Base-by-base conservation (phyloP, 1,284 basidiomycete species). In the Mycena citricolor region DNA sequence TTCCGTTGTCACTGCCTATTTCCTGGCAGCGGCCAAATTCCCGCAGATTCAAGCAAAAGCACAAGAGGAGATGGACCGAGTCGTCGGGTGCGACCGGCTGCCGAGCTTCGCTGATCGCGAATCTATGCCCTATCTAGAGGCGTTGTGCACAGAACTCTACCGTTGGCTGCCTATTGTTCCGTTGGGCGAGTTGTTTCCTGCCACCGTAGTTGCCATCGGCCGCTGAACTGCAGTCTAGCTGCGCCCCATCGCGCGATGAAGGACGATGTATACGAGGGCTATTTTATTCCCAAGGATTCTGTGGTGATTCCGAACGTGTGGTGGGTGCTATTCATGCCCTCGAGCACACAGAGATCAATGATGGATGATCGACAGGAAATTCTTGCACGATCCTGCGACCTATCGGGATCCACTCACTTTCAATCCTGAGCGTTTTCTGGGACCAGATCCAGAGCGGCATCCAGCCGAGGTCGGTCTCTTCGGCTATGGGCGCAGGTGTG, bases 51-150 rank as follows among this genome's bases (percentile, higher is more conserved):
- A 68, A 39, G 51, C 44, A n/a, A 65, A 62, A 29, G 79, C 76
- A 1, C 78, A 77, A 45, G 66, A 62, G 32, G 78, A 81, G 55
- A 63, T 81, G 14, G 79, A 81, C 52, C 26, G 26, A 14, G 70
- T 82, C 10, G 42, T 79, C 40, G 77, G 77, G 28, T 46, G 44
- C 20, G 66, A 72, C 45, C 65, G 79, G 23, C 63, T 82, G 6
- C 81, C 81, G 2, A 66, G 61, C 1, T 71, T 78, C 42, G 52
- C 59, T 13, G 81, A 83, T 54, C 62, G 74, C 16, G 60, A 67
- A 4, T 59, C 62, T 0, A 58, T 83, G 21, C 75, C 77, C 0
- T 81, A 77, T 52, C 51, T 75, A 4, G 66, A 71, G 19, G 77
- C 77, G 0, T 47, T 80, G 62, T 74, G 50, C 16, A 54, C 60